phyloP scores from a whole-genome alignment of 2,329 filamentous ascomycete genomes.

The Clathrospora elynae region DNA sequence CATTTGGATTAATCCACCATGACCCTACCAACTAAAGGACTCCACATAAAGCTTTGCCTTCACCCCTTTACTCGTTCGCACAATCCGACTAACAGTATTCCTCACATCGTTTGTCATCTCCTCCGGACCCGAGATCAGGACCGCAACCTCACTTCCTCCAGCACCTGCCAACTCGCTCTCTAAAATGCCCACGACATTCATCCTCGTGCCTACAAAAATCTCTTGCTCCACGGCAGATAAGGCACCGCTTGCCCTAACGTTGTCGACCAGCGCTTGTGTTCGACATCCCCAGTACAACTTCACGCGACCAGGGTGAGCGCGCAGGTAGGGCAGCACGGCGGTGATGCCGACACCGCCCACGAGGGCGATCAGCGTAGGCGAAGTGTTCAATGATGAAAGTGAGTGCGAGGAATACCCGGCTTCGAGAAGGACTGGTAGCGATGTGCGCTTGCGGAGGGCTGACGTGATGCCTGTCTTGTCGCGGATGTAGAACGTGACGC shows the following conservation, averaged over 20 bases:
- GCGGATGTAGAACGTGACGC: constrained; percentile 13
- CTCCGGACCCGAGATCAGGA: constrained; percentile 13
- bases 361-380: constrained; percentile 6
- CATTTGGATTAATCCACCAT: too few relatives aligned
- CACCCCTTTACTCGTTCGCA: constrained; percentile 2
- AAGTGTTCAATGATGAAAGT: background rate
- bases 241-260: constrained; percentile 1
- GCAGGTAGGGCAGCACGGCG: constrained; percentile 12
- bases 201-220: constrained; percentile 8
- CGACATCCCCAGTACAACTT: constrained; percentile 16
- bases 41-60: constrained; percentile 11
- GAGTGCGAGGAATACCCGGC: constrained; percentile 8
- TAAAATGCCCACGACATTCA: constrained; percentile 9
- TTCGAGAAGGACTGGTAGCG: constrained; percentile 11
- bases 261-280: constrained; percentile 7
- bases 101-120: constrained; percentile 14
- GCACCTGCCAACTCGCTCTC: constrained; percentile 4
- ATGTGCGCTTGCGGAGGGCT: background rate
- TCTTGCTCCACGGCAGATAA: constrained; percentile 8
- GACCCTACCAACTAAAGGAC: constrained; percentile 18
- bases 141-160: constrained; percentile 3
- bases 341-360: constrained; percentile 17
- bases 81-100: constrained; percentile 8
- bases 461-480: constrained; percentile 10
- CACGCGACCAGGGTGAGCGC: constrained; percentile 8